phyloP scores from a whole-genome alignment of 805 yeast genomes.

The Candida chauliodis region DNA sequence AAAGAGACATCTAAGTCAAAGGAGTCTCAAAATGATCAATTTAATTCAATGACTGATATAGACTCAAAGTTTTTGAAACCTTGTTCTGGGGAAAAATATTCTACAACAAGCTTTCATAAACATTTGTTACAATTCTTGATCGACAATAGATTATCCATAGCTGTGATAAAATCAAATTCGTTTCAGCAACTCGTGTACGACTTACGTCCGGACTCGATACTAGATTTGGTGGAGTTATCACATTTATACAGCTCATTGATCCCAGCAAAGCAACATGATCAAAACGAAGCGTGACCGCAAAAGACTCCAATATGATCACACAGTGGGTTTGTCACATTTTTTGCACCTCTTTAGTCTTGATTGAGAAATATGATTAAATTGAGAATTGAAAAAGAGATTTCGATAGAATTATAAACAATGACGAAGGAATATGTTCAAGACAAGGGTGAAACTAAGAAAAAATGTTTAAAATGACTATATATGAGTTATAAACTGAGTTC shows the following conservation, averaged over 20 bases:
- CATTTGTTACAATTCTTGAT: slow-evolving; percentile 48
- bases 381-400: too few relatives aligned
- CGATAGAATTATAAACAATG: too few relatives aligned
- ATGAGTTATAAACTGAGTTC: slow-evolving; percentile 23
- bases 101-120: slow-evolving; percentile 46
- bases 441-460: neutral
- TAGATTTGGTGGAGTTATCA: slow-evolving; percentile 46
- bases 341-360: too few relatives aligned
- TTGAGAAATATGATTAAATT: too few relatives aligned
- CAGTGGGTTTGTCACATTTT: too few relatives aligned
- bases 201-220: slow-evolving; percentile 44
- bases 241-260: slow-evolving; percentile 41
- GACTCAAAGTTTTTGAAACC: too few relatives aligned
- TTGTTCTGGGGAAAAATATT: too few relatives aligned
- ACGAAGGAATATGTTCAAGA: neutral
- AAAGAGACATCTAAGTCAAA: slow-evolving; percentile 15
- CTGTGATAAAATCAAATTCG: slow-evolving; percentile 45
- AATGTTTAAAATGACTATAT: neutral
- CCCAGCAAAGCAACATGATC: slow-evolving; percentile 24
- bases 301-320: too few relatives aligned
- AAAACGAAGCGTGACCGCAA: neutral
- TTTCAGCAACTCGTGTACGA: slow-evolving; percentile 52
- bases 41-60: slow-evolving; percentile 27
- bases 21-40: slow-evolving; percentile 10
- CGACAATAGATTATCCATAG: slow-evolving; percentile 50